phyloP scores from a whole-genome alignment of 768 basidiomycete genomes.

The Hygrocybe coccinea region DNA sequence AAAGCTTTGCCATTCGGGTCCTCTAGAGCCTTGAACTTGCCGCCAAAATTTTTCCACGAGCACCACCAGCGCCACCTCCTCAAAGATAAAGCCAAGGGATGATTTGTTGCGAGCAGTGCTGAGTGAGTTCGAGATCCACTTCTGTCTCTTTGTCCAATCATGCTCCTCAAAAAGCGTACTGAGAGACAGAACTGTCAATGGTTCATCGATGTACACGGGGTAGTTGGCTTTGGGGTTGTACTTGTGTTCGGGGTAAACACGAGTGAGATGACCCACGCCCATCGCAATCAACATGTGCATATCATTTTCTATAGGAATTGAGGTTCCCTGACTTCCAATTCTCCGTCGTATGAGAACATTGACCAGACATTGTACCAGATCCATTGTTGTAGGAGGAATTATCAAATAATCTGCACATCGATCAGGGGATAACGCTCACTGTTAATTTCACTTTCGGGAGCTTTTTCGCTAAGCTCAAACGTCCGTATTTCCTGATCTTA shows the following conservation, averaged over 20 bases:
- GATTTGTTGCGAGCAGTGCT: background rate
- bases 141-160: slow-evolving; percentile 3
- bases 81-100: background rate
- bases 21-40: background rate
- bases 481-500: slow-evolving; percentile 10
- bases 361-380: slow-evolving; percentile 11
- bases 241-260: too few relatives aligned
- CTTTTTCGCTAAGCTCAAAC: too few relatives aligned
- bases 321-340: slow-evolving; percentile 10
- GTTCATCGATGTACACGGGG: slow-evolving; percentile 15
- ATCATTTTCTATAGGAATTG: background rate
- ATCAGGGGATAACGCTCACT: slow-evolving; percentile 6
- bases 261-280: background rate
- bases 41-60: slow-evolving; percentile 5
- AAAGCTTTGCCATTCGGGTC: slow-evolving; percentile 1
- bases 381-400: slow-evolving; percentile 6
- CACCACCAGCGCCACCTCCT: background rate
- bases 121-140: slow-evolving; percentile 1
- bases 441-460: slow-evolving; percentile 8
- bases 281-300: background rate
- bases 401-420: background rate
- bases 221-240: background rate
- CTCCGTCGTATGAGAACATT: slow-evolving; percentile 14
- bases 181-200: slow-evolving; percentile 15
- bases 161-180: slow-evolving; percentile 9